phyloP scores from a whole-genome alignment of 2,329 filamentous ascomycete genomes.

The Epichloe uncinata region DNA sequence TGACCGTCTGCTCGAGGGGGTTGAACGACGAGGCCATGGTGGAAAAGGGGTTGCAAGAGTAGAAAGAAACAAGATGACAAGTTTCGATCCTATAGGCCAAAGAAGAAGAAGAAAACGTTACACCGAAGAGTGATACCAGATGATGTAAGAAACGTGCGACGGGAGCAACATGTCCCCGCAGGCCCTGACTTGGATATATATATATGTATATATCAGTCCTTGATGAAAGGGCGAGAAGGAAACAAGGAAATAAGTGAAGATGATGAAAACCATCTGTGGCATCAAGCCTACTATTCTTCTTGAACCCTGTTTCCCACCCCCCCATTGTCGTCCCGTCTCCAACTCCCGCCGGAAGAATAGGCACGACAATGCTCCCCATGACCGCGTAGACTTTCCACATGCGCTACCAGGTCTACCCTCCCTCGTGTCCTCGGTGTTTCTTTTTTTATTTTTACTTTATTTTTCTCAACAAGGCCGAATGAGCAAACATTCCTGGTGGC shows the following conservation, averaged over 20 bases:
- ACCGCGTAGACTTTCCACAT: background rate
- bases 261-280: background rate
- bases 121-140: background rate
- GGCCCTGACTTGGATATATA: too few relatives aligned
- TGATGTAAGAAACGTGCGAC: too few relatives aligned
- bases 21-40: constrained; percentile 14
- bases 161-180: too few relatives aligned
- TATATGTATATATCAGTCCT: background rate
- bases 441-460: too few relatives aligned
- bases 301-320: too few relatives aligned
- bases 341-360: background rate
- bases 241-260: background rate
- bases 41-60: too few relatives aligned
- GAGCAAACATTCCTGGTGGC: too few relatives aligned
- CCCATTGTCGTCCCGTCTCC: background rate
- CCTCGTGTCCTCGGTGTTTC: too few relatives aligned
- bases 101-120: background rate
- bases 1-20: constrained; percentile 22
- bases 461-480: background rate
- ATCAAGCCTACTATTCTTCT: background rate
- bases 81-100: background rate
- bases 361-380: background rate
- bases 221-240: background rate
- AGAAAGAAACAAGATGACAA: too few relatives aligned
- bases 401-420: background rate